Conservation (phyloP, 768 basidiomycete species). For the Boletus sp. region DNA sequence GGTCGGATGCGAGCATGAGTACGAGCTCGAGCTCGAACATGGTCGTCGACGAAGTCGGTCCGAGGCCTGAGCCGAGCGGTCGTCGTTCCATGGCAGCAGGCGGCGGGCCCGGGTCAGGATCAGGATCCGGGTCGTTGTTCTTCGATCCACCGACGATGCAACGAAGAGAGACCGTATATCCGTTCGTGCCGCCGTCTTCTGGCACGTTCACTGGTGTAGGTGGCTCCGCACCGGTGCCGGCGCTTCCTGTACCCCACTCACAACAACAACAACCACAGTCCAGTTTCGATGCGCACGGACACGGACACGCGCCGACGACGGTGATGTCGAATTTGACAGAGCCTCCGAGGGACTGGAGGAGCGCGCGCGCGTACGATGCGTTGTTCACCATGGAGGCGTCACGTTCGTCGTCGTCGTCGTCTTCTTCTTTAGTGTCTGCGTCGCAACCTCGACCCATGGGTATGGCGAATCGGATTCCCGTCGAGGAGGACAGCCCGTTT, state of each 20-base stretch:
- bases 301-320: neutral
- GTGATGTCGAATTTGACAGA: constrained; percentile 10
- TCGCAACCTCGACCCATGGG: constrained; percentile 12
- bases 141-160: constrained; percentile 5
- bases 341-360: constrained; percentile 16
- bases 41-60: constrained; percentile 11
- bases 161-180: constrained; percentile 14
- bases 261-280: no score
- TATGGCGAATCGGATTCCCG: constrained; percentile 18
- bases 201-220: constrained; percentile 1
- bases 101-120: neutral
- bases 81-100: constrained; percentile 8
- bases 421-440: constrained; percentile 5
- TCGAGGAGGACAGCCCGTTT: constrained; percentile 18
- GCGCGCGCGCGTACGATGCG: constrained; percentile 8
- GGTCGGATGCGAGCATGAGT: constrained; percentile 15
- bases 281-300: constrained; percentile 4
- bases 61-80: neutral
- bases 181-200: constrained; percentile 8
- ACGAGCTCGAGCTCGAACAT: constrained; percentile 12
- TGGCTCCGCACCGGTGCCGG: neutral
- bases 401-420: constrained; percentile 21
- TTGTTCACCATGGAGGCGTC: constrained; percentile 9
- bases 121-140: constrained; percentile 6
- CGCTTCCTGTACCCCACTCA: no score